A percentile compares a stretch with the other conserved stretches of the same genome.
These are phyloP conservation scores for Aspergillus pseudoterreus DNA, from an alignment of 2,329 filamentous ascomycete genomes.

Conservation along the genomic window DNA sequence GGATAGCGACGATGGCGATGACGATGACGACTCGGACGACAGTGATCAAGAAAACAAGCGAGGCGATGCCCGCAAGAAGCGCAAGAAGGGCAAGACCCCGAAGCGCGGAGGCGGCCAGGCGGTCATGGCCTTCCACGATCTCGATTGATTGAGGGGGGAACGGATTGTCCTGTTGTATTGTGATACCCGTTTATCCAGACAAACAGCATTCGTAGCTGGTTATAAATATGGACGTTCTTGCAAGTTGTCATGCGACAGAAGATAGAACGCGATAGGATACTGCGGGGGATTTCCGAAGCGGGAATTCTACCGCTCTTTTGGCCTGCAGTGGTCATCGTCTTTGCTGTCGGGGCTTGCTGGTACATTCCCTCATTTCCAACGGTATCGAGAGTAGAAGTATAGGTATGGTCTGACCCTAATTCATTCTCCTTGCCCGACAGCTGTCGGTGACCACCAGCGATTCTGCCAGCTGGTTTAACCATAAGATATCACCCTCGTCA, in stretches of 20 bases:
- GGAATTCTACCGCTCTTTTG: background rate
- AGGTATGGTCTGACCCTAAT: too few species aligned
- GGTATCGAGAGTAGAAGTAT: too few species aligned
- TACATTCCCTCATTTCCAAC: too few species aligned
- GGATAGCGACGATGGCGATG: conserved; percentile 30
- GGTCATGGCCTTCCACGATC: conserved; percentile 41
- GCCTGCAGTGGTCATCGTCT: too few species aligned
- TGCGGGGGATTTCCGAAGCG: conserved; percentile 6
- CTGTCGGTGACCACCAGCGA: too few species aligned
- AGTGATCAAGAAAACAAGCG: conserved; percentile 45
- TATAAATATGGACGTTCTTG: too few species aligned
- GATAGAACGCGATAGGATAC: background rate
- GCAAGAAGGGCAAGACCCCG: conserved; percentile 44
- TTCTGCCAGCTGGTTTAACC: too few species aligned
- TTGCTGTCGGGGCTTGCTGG: too few species aligned
- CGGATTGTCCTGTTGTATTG: background rate
- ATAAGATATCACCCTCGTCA: too few species aligned
- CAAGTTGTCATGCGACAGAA: background rate
- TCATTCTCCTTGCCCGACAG: too few species aligned
- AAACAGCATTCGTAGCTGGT: background rate
- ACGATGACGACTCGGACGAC: conserved; percentile 42
- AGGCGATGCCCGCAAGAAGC: conserved; percentile 45
- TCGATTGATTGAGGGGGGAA: conserved; percentile 35
- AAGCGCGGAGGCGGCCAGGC: conserved; percentile 36
- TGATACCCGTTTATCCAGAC: conserved; percentile 9